Evolutionary conservation across 2,329 filamentous ascomycete genomes (phyloP), one percentile per base, ranked within the genome.

Genomic region (Mycosphaerella arachidis): DNA sequence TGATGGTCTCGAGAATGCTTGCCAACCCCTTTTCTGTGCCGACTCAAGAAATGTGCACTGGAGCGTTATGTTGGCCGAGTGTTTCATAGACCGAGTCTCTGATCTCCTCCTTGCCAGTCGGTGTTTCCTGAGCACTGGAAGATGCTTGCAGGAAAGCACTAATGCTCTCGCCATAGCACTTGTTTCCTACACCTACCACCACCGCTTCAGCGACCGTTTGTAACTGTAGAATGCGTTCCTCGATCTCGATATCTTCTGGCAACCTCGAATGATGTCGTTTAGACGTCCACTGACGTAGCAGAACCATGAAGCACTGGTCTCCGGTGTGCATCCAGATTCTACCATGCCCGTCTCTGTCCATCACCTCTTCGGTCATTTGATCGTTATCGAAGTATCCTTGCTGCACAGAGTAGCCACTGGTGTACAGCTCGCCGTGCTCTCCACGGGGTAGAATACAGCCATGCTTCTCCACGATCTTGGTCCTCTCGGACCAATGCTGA

Each of bases 231-330:
- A 46, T 6, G 6, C 43, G 43, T 7, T 46, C 43, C 20, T 46
- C 43, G 13, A 46, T 46, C 43, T 46, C 43, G 43, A 90, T 59
- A 96, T 96, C 73, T 97, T 97, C 74, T 97, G 93, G 20, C 93
- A 93, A 33, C 90, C 93, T 30, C 91, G 85, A 72, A 97, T 97
- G 68, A 97, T 76, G 72, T 97, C 93, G 45, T 46, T 46, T 16
- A 46, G 16, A 16, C 43, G 43, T 7, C 43, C 43, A 18, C 16
- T 46, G 13, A 97, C 96, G 66, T 84, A 84, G 2, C 96, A 84
- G 72, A 92, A 97, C 90, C 83, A 97, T 94, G 56, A 80, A 77
- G 1, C 91, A 93, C 78, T 97, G 92, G 71, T 97, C 93, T 18
- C 93, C 93, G 0, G 89, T 95, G 75, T 86, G 81, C 88, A 97